Base-by-base conservation (phyloP, 345 rosid genomes). In the Cardamine chenopodiifolia region DNA sequence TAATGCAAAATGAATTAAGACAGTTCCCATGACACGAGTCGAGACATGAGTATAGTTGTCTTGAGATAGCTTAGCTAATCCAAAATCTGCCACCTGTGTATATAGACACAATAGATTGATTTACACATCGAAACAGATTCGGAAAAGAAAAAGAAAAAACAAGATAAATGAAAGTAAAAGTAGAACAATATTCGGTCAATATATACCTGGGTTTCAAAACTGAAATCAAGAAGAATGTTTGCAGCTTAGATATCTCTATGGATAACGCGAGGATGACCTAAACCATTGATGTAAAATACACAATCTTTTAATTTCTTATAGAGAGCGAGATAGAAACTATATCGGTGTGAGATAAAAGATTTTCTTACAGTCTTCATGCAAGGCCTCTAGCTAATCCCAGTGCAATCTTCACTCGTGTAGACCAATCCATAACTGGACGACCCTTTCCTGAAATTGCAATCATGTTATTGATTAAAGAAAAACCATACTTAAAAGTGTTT, bases 311-410 rank as follows among this genome's bases (percentile, higher is more conserved):
- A 11, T 0, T 5, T 9, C 48, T 13, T 31, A 42, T 7, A 31
- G 44, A 56, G 63, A 63, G 75, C 6, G 4, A 29, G 70, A 37
- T 37, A 17, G 40, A 62, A 58, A 13, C 15, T 42, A 22, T 55
- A 64, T 10, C 20, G 6, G 63, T 54, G 61, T 20, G 31, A 26
- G 14, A 22, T 40, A 44, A 28, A 28, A 29, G 15, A 56, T 23
- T 19, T 34, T 34, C 93, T 72, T 86, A 95, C 99, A 95, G 75
- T 91, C 99, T 85, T 95, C 99, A 52, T 95, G 99, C 97, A 76
- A 94, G 93, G 45, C 99, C 99, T 72, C 85, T 88, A 32, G 99
- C 96, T 25, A 97, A 83, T 54, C 99, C 99, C 56, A 95, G 19
- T 31, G 99, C 97, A 76, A 95, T 89, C 77, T 81, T 89, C 61